Conservation (phyloP, 2,329 filamentous ascomycete genomes). For the Arthrinium phaeospermum region DNA sequence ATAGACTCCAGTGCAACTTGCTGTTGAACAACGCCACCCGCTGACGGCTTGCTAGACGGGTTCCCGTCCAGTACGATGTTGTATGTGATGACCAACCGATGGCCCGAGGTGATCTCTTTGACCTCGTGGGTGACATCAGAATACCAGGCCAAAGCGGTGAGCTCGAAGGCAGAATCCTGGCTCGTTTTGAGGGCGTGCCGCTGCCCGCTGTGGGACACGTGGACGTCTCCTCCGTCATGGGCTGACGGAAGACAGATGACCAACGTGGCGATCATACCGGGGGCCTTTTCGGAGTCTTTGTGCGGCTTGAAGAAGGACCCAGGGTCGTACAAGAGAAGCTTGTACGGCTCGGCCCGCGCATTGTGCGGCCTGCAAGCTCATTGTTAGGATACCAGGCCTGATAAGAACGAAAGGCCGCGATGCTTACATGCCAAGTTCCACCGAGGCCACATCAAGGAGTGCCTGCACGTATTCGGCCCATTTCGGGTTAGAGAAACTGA, state of each 20-base stretch:
- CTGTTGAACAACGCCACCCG: background rate
- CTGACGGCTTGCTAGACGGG: conserved; percentile 22
- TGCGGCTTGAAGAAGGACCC: conserved; percentile 53
- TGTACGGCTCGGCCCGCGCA: conserved; percentile 42
- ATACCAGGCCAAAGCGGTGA: conserved; percentile 48
- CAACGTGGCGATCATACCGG: conserved; percentile 53
- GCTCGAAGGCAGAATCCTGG: conserved; percentile 36
- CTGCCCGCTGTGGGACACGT: conserved; percentile 42
- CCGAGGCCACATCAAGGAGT: conserved; percentile 32
- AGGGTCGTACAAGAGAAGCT: conserved; percentile 52
- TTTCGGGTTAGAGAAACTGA: conserved; percentile 42
- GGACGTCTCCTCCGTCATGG: conserved; percentile 50
- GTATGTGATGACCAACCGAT: conserved; percentile 54
- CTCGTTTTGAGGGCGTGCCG: conserved; percentile 39
- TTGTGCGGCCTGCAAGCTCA: conserved; percentile 24
- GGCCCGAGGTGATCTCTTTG: conserved; percentile 46
- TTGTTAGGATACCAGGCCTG: background rate
- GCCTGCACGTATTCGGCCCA: conserved; percentile 40
- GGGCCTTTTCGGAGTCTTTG: conserved; percentile 50
- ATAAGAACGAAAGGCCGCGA: background rate
- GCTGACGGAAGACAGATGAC: conserved; percentile 51
- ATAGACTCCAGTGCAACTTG: background rate
- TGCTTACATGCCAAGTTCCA: conserved; percentile 36
- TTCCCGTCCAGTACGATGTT: conserved; percentile 47
- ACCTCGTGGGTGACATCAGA: conserved; percentile 56